Evolutionary conservation across 2,329 filamentous ascomycete genomes (phyloP), one percentile per base, ranked within the genome.

Genomic region (Stagonosporopsis chrysanthemi): DNA sequence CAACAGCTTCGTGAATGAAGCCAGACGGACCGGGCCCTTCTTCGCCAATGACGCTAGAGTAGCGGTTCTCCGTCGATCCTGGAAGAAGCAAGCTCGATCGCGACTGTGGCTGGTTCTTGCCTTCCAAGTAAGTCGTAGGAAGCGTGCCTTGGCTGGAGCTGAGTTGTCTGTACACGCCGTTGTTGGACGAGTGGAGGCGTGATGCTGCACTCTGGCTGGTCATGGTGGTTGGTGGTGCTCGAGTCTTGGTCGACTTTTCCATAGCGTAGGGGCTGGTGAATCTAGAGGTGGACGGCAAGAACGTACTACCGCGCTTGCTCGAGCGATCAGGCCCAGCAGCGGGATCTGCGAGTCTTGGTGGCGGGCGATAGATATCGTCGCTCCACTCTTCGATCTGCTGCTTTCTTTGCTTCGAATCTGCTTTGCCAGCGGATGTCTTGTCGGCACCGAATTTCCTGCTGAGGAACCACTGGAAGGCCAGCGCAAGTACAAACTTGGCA

Each of bases 351-450:
- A 97, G 83, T 64, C 92, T 90, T 52, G 90, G 88, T 23, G 92
- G 92, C 3, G 94, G 90, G 40, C 92, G 90, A 77, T 99, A 98
- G 68, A 99, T 99, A 72, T 99, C 95, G 64, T 98, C 91, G 14
- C 89, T 90, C 95, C 95, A 99, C 69, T 97, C 94, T 76, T 99
- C 95, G 64, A 99, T 99, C 79, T 98, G 92, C 67, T 90, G 88
- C 66, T 93, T 90, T 57, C 95, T 88, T 78, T 93, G 90, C 75
- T 94, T 92, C 64, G 88, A 86, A 74, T 95, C 87, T 5, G 88
- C 87, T 15, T 87, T 68, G 36, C 74, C 87, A 75, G 96, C 89
- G 2, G 91, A 94, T 0, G 94, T 96, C 78, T 91, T 97, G 44
- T 84, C 80, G 0, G 94, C 91, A 3, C 89, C 93, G 72, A 94